Evolutionary conservation across 2,329 filamentous ascomycete genomes (phyloP).

Genomic region (Fusarium sp.): DNA sequence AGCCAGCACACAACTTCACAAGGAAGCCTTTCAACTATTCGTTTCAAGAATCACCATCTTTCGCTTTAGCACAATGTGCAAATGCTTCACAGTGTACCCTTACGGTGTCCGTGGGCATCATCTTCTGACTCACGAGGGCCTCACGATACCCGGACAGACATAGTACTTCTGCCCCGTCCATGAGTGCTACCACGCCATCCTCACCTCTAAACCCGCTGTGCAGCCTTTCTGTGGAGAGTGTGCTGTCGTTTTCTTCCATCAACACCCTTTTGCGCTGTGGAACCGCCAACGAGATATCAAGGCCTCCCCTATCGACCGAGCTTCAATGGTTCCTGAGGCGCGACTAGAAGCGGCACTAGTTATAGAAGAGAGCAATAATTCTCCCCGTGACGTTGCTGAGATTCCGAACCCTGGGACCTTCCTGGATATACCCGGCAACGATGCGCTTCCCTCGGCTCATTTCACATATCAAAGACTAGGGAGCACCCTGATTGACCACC

Average conservation of each 20-base stretch:
- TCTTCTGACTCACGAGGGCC: constrained; percentile 40
- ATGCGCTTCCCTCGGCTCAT: constrained; percentile 45
- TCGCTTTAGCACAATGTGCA: constrained; percentile 42
- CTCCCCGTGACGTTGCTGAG: background rate
- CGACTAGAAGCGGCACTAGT: constrained; percentile 2
- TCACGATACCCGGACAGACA: constrained; percentile 33
- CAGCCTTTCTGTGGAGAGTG: constrained; percentile 55
- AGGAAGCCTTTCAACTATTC: background rate
- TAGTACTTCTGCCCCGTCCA: constrained; percentile 53
- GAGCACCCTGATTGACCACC: constrained; percentile 43
- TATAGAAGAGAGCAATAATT: background rate
- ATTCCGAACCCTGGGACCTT: background rate
- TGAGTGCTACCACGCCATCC: constrained; percentile 48
- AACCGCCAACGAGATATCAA: constrained; percentile 34
- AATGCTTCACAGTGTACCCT: constrained; percentile 40
- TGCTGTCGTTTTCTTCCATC: constrained; percentile 49
- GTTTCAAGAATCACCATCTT: background rate
- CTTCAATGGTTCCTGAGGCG: background rate
- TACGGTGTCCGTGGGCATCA: background rate
- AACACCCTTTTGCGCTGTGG: constrained; percentile 38
- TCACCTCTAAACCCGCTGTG: background rate
- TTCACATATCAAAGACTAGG: constrained; percentile 42
- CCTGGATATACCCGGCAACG: background rate
- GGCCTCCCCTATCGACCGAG: constrained; percentile 8
- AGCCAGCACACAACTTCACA: background rate